phyloP scores from a whole-genome alignment of 2,329 filamentous ascomycete species.

The Stagonosporopsis cucurbitacearum region DNA sequence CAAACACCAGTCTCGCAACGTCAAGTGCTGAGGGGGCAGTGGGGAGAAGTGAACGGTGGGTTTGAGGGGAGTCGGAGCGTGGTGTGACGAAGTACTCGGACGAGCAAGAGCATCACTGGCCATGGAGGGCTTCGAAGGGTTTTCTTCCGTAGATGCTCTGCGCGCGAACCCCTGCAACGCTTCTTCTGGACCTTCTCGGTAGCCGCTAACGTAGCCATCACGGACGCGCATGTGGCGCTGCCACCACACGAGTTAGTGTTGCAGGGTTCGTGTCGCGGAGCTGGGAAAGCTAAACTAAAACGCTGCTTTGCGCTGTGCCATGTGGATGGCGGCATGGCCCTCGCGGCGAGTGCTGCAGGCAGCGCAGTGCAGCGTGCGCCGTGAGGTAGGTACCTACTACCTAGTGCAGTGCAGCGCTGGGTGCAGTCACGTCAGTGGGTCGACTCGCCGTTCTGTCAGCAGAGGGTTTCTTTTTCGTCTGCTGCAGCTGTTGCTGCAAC shows the following conservation, averaged over 20 bases:
- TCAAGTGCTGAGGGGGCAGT: slow-evolving; percentile 9
- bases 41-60: slow-evolving; percentile 16
- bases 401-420: too few species aligned
- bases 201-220: slow-evolving; percentile 26
- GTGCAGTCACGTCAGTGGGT: slow-evolving; percentile 14
- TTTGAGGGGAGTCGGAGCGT: slow-evolving; percentile 8
- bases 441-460: background rate
- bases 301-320: slow-evolving; percentile 2
- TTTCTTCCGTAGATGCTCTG: slow-evolving; percentile 25
- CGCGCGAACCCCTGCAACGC: slow-evolving; percentile 24
- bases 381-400: too few species aligned
- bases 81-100: slow-evolving; percentile 18
- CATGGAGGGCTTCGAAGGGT: slow-evolving; percentile 32
- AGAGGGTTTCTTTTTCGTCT: slow-evolving; percentile 8
- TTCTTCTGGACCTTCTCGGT: slow-evolving; percentile 27
- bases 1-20: slow-evolving; percentile 26
- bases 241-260: slow-evolving; percentile 2
- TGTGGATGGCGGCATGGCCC: too few species aligned
- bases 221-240: slow-evolving; percentile 23
- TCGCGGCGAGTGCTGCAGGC: slow-evolving; percentile 7
- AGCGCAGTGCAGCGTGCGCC: too few species aligned
- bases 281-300: slow-evolving; percentile 16
- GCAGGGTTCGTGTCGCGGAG: slow-evolving; percentile 22
- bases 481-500: slow-evolving; percentile 6
- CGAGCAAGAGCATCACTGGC: slow-evolving; percentile 22